These are phyloP conservation scores for Phaeophleospora eucalypticola DNA, from an alignment of 2,329 filamentous ascomycete genomes.

Conservation along the genomic window DNA sequence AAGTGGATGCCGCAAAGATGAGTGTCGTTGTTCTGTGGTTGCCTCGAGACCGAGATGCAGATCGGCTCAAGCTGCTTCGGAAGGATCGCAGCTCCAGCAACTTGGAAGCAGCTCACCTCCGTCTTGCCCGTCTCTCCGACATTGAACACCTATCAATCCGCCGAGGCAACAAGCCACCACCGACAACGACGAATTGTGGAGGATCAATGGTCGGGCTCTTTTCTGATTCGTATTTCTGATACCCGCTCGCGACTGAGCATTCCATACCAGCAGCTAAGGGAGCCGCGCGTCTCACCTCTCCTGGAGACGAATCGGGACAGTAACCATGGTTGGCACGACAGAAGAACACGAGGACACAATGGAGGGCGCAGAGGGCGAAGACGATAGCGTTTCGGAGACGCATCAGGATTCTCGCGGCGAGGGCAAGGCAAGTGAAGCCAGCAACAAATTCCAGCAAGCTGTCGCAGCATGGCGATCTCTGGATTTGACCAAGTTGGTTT, in stretches of 20 bases:
- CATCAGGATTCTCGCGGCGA: conserved; percentile 6
- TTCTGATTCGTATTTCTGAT: neutral
- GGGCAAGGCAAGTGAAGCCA: conserved; percentile 44
- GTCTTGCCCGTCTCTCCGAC: conserved; percentile 2
- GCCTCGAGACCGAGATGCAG: too few species aligned
- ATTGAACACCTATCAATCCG: neutral
- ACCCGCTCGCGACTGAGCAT: neutral
- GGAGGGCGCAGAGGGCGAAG: conserved; percentile 30
- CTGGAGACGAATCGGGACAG: conserved; percentile 1
- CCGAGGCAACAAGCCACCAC: neutral
- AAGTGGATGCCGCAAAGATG: too few species aligned
- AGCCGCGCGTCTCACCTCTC: conserved; percentile 2
- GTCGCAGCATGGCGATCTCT: conserved; percentile 95
- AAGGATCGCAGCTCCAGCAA: neutral
- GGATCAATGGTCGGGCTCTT: neutral
- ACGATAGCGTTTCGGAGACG: conserved; percentile 5
- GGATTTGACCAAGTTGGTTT: conserved; percentile 77
- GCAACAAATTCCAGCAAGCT: conserved; percentile 94
- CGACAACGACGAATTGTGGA: neutral
- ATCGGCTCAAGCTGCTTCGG: neutral
- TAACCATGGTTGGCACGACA: conserved; percentile 20
- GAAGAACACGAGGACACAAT: conserved; percentile 17
- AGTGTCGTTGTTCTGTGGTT: too few species aligned
- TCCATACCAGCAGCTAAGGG: neutral
- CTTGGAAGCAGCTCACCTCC: conserved; percentile 2